Base-by-base conservation (phyloP, 352 stramenopile genomes). In the Peronospora belbahrii region DNA sequence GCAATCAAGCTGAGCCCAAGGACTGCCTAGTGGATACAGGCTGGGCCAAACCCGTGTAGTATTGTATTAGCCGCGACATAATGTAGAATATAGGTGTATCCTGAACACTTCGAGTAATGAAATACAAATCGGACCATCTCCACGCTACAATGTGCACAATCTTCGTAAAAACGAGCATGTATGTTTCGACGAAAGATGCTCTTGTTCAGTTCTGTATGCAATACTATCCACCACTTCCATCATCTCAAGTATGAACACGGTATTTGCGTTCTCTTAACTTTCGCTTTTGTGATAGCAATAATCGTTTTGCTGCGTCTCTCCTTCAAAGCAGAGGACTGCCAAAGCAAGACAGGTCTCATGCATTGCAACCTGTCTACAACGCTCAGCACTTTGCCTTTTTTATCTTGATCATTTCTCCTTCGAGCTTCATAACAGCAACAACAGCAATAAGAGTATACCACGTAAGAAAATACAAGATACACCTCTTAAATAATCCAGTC, bases 361-460 rank as follows among this genome's bases (percentile, higher is more conserved):
- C 27, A 23, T 25, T 30, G 17, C 41, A 40, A 36, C 37, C 34
- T 38, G 32, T 14, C 27, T 30, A 4, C 25, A 18, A 30, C 15
- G 22, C 32, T 62, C 44, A 67, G 49, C 79, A 76, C 52, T 73
- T 80, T 45, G 50, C 52, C 60, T 82, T 80, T 54, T 70, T 73
- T 53, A 84, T 42, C 55, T 87, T 87, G 58, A 64, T 81, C 60
- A 81, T 82, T 56, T 85, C 76, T 7, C 76, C 76, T 52, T 88
- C 76, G 30, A 88, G 39, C 72, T 84, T 34, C 54, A 14, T 3
- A 48, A 32, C 28, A 28, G 14, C n/a, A 47, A 34, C 35, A 27
- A 14, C 14, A 45, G 2, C n/a, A 33, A 24, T 14, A 5, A 45
- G 6, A 13, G n/a, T 13, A 47, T 24, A 10, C 22, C 6, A 42